These are phyloP conservation scores for Asterophora lycoperdoides DNA, from an alignment of 768 basidiomycete genomes.

Conservation along the genomic window DNA sequence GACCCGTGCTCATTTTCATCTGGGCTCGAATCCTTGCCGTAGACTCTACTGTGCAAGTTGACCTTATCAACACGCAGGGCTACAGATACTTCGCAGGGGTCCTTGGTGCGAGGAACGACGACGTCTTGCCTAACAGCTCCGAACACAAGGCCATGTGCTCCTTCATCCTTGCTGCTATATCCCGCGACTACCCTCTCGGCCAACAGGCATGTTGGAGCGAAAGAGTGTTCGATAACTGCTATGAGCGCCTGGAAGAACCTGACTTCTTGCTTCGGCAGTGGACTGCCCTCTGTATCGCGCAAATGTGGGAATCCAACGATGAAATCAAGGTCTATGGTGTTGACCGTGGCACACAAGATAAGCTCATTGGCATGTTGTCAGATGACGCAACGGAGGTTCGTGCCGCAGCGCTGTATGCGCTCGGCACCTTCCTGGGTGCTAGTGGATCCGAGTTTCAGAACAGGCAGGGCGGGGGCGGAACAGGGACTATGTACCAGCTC, in stretches of 20 bases:
- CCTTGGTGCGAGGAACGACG: slow-evolving; percentile 64
- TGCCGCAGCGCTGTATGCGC: slow-evolving; percentile 83
- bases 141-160: slow-evolving; percentile 99
- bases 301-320: slow-evolving; percentile 93
- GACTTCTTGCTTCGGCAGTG: slow-evolving; percentile 95
- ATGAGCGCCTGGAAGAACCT: slow-evolving; percentile 77
- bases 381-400: slow-evolving; percentile 94
- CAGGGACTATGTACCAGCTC: slow-evolving; percentile 72
- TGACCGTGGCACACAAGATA: slow-evolving; percentile 74
- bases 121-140: slow-evolving; percentile 81
- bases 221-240: slow-evolving; percentile 83
- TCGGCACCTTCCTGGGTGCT: slow-evolving; percentile 92
- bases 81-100: slow-evolving; percentile 86
- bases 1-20: slow-evolving; percentile 97
- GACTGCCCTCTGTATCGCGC: slow-evolving; percentile 89
- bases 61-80: slow-evolving; percentile 77
- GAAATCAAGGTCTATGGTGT: slow-evolving; percentile 85
- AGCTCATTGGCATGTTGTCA: slow-evolving; percentile 69
- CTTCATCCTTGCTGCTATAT: slow-evolving; percentile 87
- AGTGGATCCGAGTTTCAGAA: slow-evolving; percentile 66
- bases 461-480: slow-evolving; percentile 78
- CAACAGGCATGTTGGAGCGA: slow-evolving; percentile 82
- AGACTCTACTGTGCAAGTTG: slow-evolving; percentile 88
- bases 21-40: slow-evolving; percentile 98
- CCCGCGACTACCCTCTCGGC: slow-evolving; percentile 84